Conservation (phyloP, 1,139 yeast species). For the Keqinozyma sinolaborantium region DNA sequence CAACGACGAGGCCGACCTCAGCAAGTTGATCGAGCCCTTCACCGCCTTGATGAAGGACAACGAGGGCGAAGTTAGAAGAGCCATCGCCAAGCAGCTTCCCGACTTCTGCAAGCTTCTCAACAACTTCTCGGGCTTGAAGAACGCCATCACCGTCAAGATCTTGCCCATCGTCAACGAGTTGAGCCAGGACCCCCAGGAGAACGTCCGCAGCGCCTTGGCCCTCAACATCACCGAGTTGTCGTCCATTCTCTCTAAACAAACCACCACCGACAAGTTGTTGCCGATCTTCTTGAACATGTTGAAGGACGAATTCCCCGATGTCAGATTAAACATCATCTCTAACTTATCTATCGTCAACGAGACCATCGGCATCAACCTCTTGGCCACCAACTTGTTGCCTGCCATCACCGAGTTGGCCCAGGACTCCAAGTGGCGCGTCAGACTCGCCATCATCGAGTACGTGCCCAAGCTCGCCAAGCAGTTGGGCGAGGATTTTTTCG, state of each 20-base stretch:
- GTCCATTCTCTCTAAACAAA: constrained; percentile 80
- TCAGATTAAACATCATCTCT: constrained; percentile 88
- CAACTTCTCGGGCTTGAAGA: constrained; percentile 39
- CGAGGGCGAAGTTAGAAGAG: constrained; percentile 96
- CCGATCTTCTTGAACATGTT: constrained; percentile 92
- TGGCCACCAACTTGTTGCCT: constrained; percentile 86
- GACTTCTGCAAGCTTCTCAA: constrained; percentile 61
- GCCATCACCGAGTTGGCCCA: constrained; percentile 96
- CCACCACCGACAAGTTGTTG: constrained; percentile 75
- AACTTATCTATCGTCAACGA: constrained; percentile 89
- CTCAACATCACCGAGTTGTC: constrained; percentile 84
- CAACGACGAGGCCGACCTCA: constrained; percentile 46
- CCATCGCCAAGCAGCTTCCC: constrained; percentile 89
- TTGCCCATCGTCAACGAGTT: constrained; percentile 82
- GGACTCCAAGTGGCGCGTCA: constrained; percentile 96
- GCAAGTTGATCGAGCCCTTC: constrained; percentile 65
- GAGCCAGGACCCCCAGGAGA: constrained; percentile 88
- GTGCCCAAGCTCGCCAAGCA: constrained; percentile 96
- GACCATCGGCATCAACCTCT: constrained; percentile 85
- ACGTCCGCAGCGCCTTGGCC: constrained; percentile 90
- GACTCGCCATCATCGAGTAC: constrained; percentile 95
- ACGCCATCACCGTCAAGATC: constrained; percentile 62
- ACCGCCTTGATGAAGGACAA: constrained; percentile 80
- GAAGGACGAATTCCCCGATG: constrained; percentile 96
- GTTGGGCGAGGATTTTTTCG: constrained; percentile 89